Conservation (phyloP, 2,329 filamentous ascomycete genomes). For the Simplicillium sp. region DNA sequence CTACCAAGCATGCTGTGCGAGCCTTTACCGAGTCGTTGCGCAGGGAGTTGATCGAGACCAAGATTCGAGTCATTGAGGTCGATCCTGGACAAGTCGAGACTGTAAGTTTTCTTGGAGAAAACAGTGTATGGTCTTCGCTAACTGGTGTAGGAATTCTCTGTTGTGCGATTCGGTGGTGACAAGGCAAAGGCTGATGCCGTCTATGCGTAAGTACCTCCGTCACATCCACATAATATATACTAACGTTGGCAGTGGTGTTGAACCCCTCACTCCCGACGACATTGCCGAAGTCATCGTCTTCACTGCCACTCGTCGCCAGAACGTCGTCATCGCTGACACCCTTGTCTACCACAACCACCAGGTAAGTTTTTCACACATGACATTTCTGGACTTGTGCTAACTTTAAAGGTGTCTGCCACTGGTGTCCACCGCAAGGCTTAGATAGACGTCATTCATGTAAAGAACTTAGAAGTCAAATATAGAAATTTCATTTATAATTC, state of each 20-base stretch:
- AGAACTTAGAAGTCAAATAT: conserved; percentile 4
- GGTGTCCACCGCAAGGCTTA: neutral
- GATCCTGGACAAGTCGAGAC: conserved; percentile 93
- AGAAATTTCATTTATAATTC: neutral
- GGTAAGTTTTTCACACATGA: conserved; percentile 11
- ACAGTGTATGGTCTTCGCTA: too few relatives aligned
- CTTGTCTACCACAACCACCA: conserved; percentile 85
- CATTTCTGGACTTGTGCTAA: too few relatives aligned
- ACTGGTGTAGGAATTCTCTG: conserved; percentile 63
- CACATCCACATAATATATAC: conserved; percentile 4
- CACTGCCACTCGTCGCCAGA: conserved; percentile 72
- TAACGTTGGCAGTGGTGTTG: conserved; percentile 46
- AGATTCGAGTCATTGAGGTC: conserved; percentile 77
- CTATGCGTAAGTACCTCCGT: conserved; percentile 55
- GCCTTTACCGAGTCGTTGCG: conserved; percentile 76
- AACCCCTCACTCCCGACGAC: conserved; percentile 81
- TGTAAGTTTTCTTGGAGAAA: conserved; percentile 26
- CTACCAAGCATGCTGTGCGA: conserved; percentile 80
- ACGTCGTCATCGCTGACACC: conserved; percentile 83
- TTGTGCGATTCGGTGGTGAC: conserved; percentile 83
- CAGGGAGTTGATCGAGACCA: conserved; percentile 71
- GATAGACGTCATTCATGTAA: conserved; percentile 1
- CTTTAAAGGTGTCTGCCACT: conserved; percentile 34
- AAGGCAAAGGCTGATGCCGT: conserved; percentile 84
- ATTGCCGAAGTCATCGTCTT: conserved; percentile 90